phyloP scores from a whole-genome alignment of 202 grass and related monocot genomes.

The Digitaria exilis region DNA sequence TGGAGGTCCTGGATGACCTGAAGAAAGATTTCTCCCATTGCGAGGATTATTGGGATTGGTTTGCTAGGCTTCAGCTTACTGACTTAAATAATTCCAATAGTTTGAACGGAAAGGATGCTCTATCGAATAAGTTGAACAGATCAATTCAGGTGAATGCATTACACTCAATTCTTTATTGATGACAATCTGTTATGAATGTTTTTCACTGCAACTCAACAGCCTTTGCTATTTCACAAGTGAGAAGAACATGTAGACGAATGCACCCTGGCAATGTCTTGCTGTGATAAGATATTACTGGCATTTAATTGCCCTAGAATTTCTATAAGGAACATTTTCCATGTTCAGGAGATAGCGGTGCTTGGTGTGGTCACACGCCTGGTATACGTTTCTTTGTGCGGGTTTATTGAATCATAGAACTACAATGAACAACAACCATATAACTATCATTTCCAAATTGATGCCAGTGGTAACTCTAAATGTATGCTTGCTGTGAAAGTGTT shows the following conservation, averaged over 20 bases:
- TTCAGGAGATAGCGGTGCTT: background rate
- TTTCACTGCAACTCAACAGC: background rate
- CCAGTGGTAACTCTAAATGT: background rate
- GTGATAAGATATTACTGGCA: too few relatives aligned
- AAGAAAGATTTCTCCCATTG: conserved; percentile 82
- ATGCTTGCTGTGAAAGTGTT: background rate
- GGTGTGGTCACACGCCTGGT: background rate
- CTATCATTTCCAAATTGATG: background rate
- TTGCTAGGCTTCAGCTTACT: conserved; percentile 65
- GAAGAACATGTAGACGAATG: background rate
- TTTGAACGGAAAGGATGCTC: conserved; percentile 40
- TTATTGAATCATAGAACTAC: background rate
- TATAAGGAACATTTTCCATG: background rate
- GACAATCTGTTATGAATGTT: background rate
- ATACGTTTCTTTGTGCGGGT: background rate
- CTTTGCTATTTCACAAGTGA: background rate
- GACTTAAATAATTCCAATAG: conserved; percentile 32
- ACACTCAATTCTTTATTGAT: background rate
- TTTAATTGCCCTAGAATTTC: too few relatives aligned
- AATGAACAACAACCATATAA: background rate
- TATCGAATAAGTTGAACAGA: conserved; percentile 52
- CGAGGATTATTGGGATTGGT: conserved; percentile 84
- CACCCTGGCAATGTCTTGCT: too few relatives aligned
- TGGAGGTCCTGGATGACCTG: conserved; percentile 77
- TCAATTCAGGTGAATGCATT: conserved; percentile 62